phyloP scores from a whole-genome alignment of 306 rosid genomes.

The Rosa chinensis region DNA sequence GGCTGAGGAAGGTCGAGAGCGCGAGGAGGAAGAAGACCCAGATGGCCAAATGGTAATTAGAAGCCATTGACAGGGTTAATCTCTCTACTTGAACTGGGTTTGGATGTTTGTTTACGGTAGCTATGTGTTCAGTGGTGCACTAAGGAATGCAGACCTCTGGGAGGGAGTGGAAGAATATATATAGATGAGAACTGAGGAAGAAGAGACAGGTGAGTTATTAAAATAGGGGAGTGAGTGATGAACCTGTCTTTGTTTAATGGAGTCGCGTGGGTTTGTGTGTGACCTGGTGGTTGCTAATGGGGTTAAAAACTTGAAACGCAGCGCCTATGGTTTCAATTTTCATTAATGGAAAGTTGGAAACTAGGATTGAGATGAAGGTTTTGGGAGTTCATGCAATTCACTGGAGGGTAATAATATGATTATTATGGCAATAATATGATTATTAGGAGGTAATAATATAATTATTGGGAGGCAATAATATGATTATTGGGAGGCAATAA shows the following conservation, averaged over 20 bases:
- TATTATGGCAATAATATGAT: no score
- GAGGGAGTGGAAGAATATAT: conserved; percentile 4
- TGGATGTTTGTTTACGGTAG: neutral
- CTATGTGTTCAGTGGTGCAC: neutral
- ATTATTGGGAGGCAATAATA: no score
- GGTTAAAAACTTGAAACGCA: neutral
- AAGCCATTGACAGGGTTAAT: conserved; percentile 17
- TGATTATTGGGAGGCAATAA: no score
- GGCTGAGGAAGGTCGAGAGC: conserved; percentile 8
- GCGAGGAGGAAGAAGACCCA: conserved; percentile 5
- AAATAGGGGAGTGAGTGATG: neutral
- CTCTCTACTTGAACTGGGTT: neutral
- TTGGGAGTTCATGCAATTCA: no score
- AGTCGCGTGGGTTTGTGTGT: conserved; percentile 6
- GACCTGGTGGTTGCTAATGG: neutral
- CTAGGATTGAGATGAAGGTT: neutral
- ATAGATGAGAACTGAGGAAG: neutral
- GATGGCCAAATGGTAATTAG: conserved; percentile 1
- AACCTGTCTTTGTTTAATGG: conserved; percentile 8
- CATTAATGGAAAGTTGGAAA: no score
- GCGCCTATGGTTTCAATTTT: conserved; percentile 2
- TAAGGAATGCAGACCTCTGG: neutral
- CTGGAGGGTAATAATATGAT: no score
- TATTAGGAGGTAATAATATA: no score
- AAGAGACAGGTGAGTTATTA: neutral